These are phyloP conservation scores for Dioscorea cayenensis DNA, from an alignment of 116 monocot species.

Conservation along the genomic window DNA sequence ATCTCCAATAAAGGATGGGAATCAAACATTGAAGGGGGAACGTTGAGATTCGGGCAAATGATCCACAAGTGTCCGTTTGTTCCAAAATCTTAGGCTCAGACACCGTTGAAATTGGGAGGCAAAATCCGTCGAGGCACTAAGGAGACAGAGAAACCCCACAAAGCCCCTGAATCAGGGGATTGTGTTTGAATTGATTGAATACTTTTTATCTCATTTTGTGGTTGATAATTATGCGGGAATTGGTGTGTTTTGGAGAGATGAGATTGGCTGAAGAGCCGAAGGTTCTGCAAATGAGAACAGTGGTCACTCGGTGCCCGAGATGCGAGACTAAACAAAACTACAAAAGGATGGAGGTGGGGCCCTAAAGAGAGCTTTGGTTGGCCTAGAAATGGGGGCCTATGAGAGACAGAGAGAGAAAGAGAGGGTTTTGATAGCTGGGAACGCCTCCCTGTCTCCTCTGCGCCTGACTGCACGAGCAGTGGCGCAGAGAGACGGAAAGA, in stretches of 20 bases:
- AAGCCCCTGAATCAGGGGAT: not conserved
- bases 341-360: not conserved
- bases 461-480: not conserved
- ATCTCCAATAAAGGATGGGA: too few species aligned
- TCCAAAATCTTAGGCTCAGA: not conserved
- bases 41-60: not conserved
- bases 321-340: too few species aligned
- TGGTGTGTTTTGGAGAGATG: not conserved
- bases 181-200: not conserved
- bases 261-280: not conserved
- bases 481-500: not conserved
- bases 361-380: not conserved
- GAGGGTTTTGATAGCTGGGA: not conserved
- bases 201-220: not conserved
- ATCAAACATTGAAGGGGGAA: too few species aligned
- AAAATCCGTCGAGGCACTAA: not conserved
- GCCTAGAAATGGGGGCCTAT: not conserved
- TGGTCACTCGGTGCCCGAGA: not conserved
- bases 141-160: not conserved
- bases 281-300: not conserved
- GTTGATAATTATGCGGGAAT: not conserved
- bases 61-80: not conserved
- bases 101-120: not conserved
- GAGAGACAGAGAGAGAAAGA: not conserved
- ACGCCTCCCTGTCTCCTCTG: not conserved